Percentiles rank a stretch among this genome's conserved stretches.
Conservation (phyloP, 768 basidiomycete genomes). For the Pisolithus tinctorius region DNA sequence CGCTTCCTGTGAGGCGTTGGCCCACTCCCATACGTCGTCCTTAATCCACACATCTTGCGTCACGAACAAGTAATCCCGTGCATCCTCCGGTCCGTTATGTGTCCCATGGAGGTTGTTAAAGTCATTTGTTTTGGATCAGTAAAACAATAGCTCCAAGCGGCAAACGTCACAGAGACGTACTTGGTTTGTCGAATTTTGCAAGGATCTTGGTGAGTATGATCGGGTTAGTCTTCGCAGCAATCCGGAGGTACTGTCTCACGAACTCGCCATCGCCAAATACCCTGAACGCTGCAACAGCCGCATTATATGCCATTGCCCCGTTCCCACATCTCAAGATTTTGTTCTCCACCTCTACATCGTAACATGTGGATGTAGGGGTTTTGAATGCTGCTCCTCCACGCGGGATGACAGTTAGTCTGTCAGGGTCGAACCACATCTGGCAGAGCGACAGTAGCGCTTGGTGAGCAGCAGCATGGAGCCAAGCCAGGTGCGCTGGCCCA, state of each 20-base stretch:
- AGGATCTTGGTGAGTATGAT: constrained; percentile 34
- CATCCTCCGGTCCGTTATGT: constrained; percentile 35
- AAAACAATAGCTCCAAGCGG: background rate
- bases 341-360: constrained; percentile 7
- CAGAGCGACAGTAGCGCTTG: constrained; percentile 33
- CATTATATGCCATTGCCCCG: constrained; percentile 25
- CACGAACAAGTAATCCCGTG: constrained; percentile 41
- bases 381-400: constrained; percentile 24
- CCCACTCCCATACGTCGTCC: constrained; percentile 39
- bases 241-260: constrained; percentile 33
- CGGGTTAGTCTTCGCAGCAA: constrained; percentile 30
- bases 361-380: constrained; percentile 11
- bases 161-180: no score
- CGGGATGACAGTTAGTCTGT: constrained; percentile 8
- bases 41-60: constrained; percentile 40
- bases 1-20: constrained; percentile 27
- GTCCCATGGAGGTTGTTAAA: constrained; percentile 23
- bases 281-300: constrained; percentile 36
- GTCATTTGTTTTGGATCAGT: constrained; percentile 14
- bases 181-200: constrained; percentile 22
- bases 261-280: constrained; percentile 33
- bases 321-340: constrained; percentile 4
- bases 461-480: constrained; percentile 31
- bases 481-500: constrained; percentile 32
- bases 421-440: constrained; percentile 27